Evolutionary conservation across 331 rosid species (phyloP).

Genomic region (Pyracantha coccinea): DNA sequence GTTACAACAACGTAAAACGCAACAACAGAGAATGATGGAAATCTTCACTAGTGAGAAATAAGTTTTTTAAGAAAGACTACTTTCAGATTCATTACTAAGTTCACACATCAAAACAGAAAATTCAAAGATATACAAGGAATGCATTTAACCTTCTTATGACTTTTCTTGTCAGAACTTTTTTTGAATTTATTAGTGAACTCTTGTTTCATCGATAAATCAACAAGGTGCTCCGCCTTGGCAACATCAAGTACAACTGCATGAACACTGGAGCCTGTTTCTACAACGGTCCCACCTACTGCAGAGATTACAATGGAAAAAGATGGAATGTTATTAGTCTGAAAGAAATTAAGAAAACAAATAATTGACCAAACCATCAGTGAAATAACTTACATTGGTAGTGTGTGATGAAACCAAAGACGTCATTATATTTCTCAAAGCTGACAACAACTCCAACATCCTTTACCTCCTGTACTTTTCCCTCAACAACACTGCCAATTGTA

Average conservation of each 20-base stretch:
- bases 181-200: conserved; percentile 32
- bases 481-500: conserved; percentile 30
- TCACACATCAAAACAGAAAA: neutral
- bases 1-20: neutral
- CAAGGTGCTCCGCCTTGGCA: conserved; percentile 57
- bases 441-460: conserved; percentile 68
- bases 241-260: conserved; percentile 85
- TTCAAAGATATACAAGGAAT: neutral
- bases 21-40: conserved; percentile 3
- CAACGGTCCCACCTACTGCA: conserved; percentile 49
- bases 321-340: conserved; percentile 4
- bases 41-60: neutral
- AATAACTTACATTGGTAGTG: conserved; percentile 61
- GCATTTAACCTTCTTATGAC: conserved; percentile 49
- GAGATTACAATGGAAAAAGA: neutral
- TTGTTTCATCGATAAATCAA: conserved; percentile 68
- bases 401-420: conserved; percentile 74
- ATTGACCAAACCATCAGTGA: conserved; percentile 6
- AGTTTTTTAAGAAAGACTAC: neutral
- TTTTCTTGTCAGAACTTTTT: no score
- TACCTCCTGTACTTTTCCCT: conserved; percentile 68
- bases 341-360: neutral
- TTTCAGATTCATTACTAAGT: neutral
- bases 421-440: conserved; percentile 64
- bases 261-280: conserved; percentile 57